phyloP scores from a whole-genome alignment of 345 rosid genomes.

The Geranium brycei region DNA sequence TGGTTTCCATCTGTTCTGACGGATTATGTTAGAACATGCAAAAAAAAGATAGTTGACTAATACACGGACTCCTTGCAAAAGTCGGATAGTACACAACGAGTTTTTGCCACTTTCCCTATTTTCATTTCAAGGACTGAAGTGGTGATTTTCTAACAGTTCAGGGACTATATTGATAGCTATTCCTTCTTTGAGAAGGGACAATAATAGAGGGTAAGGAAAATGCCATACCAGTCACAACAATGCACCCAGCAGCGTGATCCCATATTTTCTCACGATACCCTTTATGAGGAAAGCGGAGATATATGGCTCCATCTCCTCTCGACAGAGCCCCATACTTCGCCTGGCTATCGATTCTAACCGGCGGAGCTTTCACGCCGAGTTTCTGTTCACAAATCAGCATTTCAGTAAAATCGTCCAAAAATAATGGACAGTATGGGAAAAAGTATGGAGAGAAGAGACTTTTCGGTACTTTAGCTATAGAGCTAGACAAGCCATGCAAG shows the following conservation, averaged over 20 bases:
- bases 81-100: no score
- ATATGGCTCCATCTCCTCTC: conserved; percentile 91
- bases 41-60: no score
- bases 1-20: no score
- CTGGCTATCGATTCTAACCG: conserved; percentile 90
- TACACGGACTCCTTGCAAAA: no score
- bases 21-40: no score
- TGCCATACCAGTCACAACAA: conserved; percentile 74
- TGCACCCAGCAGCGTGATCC: conserved; percentile 96
- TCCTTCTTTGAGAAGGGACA: background rate
- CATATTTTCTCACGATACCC: conserved; percentile 94
- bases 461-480: conserved; percentile 46
- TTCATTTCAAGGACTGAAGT: background rate
- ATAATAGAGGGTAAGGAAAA: background rate
- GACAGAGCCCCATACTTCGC: conserved; percentile 87
- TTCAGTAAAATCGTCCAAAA: background rate
- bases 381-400: conserved; percentile 34
- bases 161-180: background rate
- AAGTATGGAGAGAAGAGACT: conserved; percentile 7
- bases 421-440: background rate
- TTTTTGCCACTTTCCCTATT: no score
- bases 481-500: conserved; percentile 52
- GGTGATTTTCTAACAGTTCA: background rate
- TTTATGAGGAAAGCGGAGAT: conserved; percentile 63
- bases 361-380: conserved; percentile 87